Evolutionary conservation across 495 filamentous ascomycete species (phyloP), one percentile per base, ranked within the genome.

Genomic region (Podospora fimiseda): DNA sequence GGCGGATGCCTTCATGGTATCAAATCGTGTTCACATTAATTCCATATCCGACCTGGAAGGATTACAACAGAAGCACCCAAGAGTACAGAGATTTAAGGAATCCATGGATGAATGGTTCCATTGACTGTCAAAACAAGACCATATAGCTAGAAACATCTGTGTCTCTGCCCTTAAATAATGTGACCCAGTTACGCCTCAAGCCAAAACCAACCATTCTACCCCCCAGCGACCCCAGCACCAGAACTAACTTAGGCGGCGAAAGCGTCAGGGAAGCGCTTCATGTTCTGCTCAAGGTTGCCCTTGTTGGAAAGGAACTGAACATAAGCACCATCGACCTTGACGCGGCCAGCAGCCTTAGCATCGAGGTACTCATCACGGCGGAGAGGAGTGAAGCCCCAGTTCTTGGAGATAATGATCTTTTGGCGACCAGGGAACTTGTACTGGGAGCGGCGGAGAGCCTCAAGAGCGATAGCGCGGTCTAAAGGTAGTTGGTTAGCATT

Each of bases 381-480:
- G 61, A 98, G 88, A 69, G 88, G 88, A 52, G 93, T 98, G 87
- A 97, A 98, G 59, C 93, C 93, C 93, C 93, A 98, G 80, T 96
- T 96, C 87, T 98, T 98, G 80, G 85, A 90, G 76, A 96, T 85
- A 69, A 98, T 95, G 78, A 98, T 95, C 89, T 98, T 97, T 84
- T 98, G 93, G 76, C 93, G 91, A 74, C 93, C 93, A 57, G 93
- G 93, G 87, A 98, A 98, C 87, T 98, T 98, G 86, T 98, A 98
- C 84, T 95, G 93, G 57, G 89, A 92, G 71, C 93, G 88, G 72
- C 93, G 88, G 72, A 98, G 86, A 74, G 93, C 93, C 84, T 98
- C 93, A 72, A 98, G 90, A 74, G 93, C 93, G 65, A 83, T 82
- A 55, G 86, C 86, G 60, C 89, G 89, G 82, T 95, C 80, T 85